These are phyloP conservation scores for Pseudohyphozyma bogoriensis DNA, from an alignment of 768 basidiomycete species.

Conservation along the genomic window DNA sequence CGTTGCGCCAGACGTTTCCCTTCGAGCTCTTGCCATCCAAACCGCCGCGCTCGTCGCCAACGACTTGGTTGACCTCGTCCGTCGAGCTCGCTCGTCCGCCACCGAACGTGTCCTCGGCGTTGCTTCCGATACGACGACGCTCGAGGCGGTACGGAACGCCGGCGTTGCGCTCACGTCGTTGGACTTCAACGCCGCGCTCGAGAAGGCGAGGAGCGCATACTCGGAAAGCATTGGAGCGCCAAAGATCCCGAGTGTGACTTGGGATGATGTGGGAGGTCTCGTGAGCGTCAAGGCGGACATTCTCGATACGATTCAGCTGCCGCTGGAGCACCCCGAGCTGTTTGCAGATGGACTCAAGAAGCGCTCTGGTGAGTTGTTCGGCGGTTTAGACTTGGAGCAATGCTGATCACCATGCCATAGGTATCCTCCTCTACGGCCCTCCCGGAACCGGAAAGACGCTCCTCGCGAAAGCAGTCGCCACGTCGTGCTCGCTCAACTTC, in stretches of 20 bases:
- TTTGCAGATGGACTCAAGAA: constrained; percentile 85
- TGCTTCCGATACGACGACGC: neutral
- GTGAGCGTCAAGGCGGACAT: constrained; percentile 81
- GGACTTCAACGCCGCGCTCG: constrained; percentile 66
- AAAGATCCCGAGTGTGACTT: constrained; percentile 84
- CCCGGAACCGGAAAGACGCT: constrained; percentile 98
- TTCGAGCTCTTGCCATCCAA: constrained; percentile 63
- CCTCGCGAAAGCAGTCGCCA: constrained; percentile 85
- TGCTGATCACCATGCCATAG: constrained; percentile 44
- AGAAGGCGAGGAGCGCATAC: constrained; percentile 54
- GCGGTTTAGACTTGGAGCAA: neutral
- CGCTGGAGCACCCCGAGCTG: constrained; percentile 68
- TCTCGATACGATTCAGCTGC: constrained; percentile 87
- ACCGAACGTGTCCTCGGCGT: constrained; percentile 39
- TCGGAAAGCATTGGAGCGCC: constrained; percentile 94
- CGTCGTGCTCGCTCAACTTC: constrained; percentile 73
- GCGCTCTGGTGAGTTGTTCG: constrained; percentile 59
- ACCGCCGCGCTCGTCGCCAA: constrained; percentile 81
- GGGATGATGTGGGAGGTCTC: constrained; percentile 96
- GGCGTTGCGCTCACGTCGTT: constrained; percentile 43
- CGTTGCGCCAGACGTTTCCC: constrained; percentile 66
- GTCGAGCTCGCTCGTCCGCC: constrained; percentile 50
- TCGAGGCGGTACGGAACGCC: constrained; percentile 33
- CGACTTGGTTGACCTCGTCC: constrained; percentile 64
- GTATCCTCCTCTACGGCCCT: constrained; percentile 86